Evolutionary conservation across 2,329 filamentous ascomycete genomes (phyloP).

Genomic region (Aspergillus caelatus): DNA sequence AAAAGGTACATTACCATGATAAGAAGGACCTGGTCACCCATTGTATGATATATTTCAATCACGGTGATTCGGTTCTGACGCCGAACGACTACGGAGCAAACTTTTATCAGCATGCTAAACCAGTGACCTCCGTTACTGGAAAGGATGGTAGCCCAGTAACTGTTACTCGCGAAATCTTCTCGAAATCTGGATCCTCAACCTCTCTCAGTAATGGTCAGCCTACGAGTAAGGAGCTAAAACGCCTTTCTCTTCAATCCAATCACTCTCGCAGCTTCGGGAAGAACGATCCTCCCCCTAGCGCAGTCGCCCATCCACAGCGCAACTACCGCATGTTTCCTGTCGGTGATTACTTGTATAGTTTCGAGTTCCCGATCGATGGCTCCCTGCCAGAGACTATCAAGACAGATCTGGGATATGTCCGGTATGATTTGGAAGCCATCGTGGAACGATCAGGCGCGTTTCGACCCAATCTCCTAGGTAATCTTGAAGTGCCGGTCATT

Average conservation of each 20-base stretch:
- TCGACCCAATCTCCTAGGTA: slow-evolving; percentile 81
- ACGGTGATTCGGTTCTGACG: slow-evolving; percentile 46
- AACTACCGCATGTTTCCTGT: slow-evolving; percentile 86
- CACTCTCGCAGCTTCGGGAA: slow-evolving; percentile 85
- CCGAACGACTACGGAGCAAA: slow-evolving; percentile 66
- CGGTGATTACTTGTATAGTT: slow-evolving; percentile 73
- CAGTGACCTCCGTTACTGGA: slow-evolving; percentile 29
- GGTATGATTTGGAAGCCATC: slow-evolving; percentile 82
- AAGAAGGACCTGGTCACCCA: slow-evolving; percentile 86
- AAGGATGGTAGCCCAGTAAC: slow-evolving; percentile 36
- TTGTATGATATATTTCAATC: slow-evolving; percentile 88
- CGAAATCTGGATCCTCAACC: slow-evolving; percentile 43
- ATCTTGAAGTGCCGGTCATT: slow-evolving; percentile 80
- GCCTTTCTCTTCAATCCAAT: slow-evolving; percentile 76
- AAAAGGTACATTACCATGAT: slow-evolving; percentile 81
- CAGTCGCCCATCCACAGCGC: slow-evolving; percentile 67
- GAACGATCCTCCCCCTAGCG: slow-evolving; percentile 63
- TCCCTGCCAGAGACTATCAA: slow-evolving; percentile 81
- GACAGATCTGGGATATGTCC: slow-evolving; percentile 81
- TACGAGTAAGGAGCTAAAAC: slow-evolving; percentile 57
- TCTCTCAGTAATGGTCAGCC: slow-evolving; percentile 51
- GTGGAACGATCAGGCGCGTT: slow-evolving; percentile 88
- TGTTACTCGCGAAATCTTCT: slow-evolving; percentile 38
- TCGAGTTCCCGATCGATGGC: slow-evolving; percentile 80
- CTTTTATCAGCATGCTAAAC: slow-evolving; percentile 58